Percentiles rank a stretch among this genome's conserved stretches.
Evolutionary conservation across 1,139 yeast species (phyloP).

Genomic region (Taiozyma sp.): DNA sequence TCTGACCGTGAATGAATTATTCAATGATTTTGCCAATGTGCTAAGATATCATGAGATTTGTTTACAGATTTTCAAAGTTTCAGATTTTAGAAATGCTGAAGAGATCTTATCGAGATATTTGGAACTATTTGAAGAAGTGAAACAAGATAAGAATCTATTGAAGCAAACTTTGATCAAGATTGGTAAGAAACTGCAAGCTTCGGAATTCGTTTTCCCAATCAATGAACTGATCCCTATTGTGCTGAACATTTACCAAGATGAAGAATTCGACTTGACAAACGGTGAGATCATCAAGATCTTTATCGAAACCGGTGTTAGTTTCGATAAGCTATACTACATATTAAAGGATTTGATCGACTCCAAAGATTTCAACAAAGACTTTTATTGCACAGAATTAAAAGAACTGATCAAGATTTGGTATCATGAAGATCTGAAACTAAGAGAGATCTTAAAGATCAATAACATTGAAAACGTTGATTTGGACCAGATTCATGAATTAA

Average conservation of each 20-base stretch:
- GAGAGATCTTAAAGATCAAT: slow-evolving; percentile 35
- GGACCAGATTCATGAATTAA: slow-evolving; percentile 10
- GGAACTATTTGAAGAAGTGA: slow-evolving; percentile 44
- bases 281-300: slow-evolving; percentile 68
- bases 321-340: slow-evolving; percentile 62
- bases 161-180: slow-evolving; percentile 37
- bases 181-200: slow-evolving; percentile 44
- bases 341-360: slow-evolving; percentile 66
- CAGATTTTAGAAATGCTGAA: slow-evolving; percentile 74
- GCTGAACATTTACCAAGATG: slow-evolving; percentile 27
- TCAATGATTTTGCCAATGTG: slow-evolving; percentile 84
- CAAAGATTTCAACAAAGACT: slow-evolving; percentile 37
- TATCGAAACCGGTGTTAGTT: slow-evolving; percentile 67
- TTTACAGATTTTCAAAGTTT: slow-evolving; percentile 67
- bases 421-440: slow-evolving; percentile 50
- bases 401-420: slow-evolving; percentile 66
- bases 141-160: slow-evolving; percentile 24
- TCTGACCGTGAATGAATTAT: slow-evolving; percentile 68
- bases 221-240: slow-evolving; percentile 61
- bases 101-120: slow-evolving; percentile 72
- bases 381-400: slow-evolving; percentile 52
- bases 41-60: slow-evolving; percentile 83
- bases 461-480: slow-evolving; percentile 15
- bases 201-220: slow-evolving; percentile 78
- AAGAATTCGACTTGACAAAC: slow-evolving; percentile 37